These are phyloP conservation scores for Sphaceloma murrayae DNA, from an alignment of 2,329 filamentous ascomycete genomes.

Conservation along the genomic window DNA sequence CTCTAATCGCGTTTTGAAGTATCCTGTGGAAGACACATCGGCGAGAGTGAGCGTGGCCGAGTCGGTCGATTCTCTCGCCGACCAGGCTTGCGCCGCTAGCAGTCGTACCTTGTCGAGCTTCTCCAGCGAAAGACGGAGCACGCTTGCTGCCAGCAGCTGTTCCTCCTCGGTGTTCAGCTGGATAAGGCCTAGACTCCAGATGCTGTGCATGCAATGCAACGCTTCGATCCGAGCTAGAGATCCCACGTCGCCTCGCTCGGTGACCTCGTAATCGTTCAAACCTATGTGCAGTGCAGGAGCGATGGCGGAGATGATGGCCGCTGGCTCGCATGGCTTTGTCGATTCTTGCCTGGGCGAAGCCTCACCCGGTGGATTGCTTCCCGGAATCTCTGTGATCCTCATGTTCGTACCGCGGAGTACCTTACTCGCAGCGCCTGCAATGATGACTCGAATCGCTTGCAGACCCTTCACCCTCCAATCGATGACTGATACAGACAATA, in stretches of 20 bases:
- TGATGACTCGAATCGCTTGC: slow-evolving; percentile 29
- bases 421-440: slow-evolving; percentile 8
- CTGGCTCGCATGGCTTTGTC: not conserved
- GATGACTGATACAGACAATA: slow-evolving; percentile 28
- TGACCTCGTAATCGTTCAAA: slow-evolving; percentile 84
- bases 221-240: slow-evolving; percentile 76
- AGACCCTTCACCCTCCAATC: slow-evolving; percentile 38
- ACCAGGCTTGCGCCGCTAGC: slow-evolving; percentile 47
- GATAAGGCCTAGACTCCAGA: slow-evolving; percentile 23
- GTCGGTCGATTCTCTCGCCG: not conserved
- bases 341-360: no score
- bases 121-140: slow-evolving; percentile 66
- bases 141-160: slow-evolving; percentile 22
- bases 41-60: not conserved
- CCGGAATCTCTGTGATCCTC: not conserved
- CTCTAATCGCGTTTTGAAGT: not conserved
- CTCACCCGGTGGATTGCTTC: no score
- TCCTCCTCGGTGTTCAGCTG: not conserved
- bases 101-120: slow-evolving; percentile 80
- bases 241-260: slow-evolving; percentile 79
- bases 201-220: slow-evolving; percentile 53
- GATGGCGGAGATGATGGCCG: slow-evolving; percentile 19
- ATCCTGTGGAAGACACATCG: slow-evolving; percentile 12
- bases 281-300: slow-evolving; percentile 29
- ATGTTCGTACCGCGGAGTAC: no score